A percentile compares a stretch with the other conserved stretches of the same genome.
phyloP scores from a whole-genome alignment of 1,284 basidiomycete species.

The Cryptococcus amylolentus region DNA sequence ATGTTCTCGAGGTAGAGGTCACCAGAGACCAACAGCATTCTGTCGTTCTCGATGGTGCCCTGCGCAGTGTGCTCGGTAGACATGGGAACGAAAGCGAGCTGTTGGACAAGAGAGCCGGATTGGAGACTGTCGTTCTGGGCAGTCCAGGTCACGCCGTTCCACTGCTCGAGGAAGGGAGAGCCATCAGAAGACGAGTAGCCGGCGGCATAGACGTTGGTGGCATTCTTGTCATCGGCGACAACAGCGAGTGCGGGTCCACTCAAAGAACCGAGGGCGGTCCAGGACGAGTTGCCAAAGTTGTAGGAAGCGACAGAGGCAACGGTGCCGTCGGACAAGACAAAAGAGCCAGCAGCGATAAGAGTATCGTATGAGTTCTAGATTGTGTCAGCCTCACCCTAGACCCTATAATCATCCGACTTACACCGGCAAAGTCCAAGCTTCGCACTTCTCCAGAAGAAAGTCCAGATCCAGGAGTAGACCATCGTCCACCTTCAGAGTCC shows the following conservation, averaged over 20 bases:
- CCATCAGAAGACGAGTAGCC: slow-evolving; percentile 66
- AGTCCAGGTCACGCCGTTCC: slow-evolving; percentile 74
- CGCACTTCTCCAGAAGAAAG: slow-evolving; percentile 72
- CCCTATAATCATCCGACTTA: slow-evolving; percentile 17
- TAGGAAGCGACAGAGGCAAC: slow-evolving; percentile 68
- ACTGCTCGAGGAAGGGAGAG: slow-evolving; percentile 70
- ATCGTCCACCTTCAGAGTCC: slow-evolving; percentile 65
- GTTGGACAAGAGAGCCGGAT: slow-evolving; percentile 58
- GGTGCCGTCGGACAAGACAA: slow-evolving; percentile 59
- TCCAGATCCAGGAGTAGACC: slow-evolving; percentile 76
- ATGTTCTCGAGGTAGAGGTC: slow-evolving; percentile 63
- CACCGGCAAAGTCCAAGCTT: slow-evolving; percentile 73
- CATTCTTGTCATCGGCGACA: slow-evolving; percentile 75
- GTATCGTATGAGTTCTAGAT: slow-evolving; percentile 55
- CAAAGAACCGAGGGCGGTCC: slow-evolving; percentile 73
- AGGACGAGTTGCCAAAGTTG: slow-evolving; percentile 65
- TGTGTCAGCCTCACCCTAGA: neutral
- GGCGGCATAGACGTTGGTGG: slow-evolving; percentile 81
- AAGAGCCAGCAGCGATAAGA: slow-evolving; percentile 70
- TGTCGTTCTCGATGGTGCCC: slow-evolving; percentile 72
- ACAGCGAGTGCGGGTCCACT: slow-evolving; percentile 88
- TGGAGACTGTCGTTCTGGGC: slow-evolving; percentile 51
- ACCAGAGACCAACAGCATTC: slow-evolving; percentile 88
- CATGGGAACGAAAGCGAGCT: slow-evolving; percentile 86
- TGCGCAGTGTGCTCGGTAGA: slow-evolving; percentile 62